These are phyloP conservation scores for Amanita rimosa DNA, from an alignment of 768 basidiomycete genomes.

Conservation along the genomic window DNA sequence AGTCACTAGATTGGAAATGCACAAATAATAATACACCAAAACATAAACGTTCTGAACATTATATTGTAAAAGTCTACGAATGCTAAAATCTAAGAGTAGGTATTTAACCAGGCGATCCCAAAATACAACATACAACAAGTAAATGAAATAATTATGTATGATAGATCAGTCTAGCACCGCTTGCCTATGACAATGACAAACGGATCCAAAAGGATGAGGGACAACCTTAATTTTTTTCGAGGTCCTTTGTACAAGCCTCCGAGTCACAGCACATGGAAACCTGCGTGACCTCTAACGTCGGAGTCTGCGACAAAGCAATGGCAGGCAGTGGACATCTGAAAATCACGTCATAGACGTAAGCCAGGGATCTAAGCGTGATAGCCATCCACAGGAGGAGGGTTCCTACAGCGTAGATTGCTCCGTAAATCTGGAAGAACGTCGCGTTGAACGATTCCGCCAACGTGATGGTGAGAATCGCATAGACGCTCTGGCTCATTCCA, in stretches of 20 bases:
- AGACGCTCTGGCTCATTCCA: slow-evolving; percentile 34
- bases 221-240: neutral
- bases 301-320: neutral
- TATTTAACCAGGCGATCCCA: too few species aligned
- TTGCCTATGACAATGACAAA: neutral
- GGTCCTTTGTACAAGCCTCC: neutral
- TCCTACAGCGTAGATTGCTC: slow-evolving; percentile 38
- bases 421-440: slow-evolving; percentile 42
- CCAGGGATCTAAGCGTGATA: slow-evolving; percentile 31
- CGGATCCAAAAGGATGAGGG: neutral
- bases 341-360: slow-evolving; percentile 7
- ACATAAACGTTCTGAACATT: too few species aligned
- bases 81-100: too few species aligned
- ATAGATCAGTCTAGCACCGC: neutral
- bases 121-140: neutral
- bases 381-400: slow-evolving; percentile 43
- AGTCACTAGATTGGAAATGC: too few species aligned
- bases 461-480: slow-evolving; percentile 49
- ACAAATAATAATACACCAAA: too few species aligned
- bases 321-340: neutral
- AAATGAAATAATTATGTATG: neutral
- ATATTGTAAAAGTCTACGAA: too few species aligned
- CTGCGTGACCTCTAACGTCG: neutral
- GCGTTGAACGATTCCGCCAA: slow-evolving; percentile 42
- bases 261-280: neutral